Base-by-base conservation (phyloP, 495 filamentous ascomycete species). In the Chaetomium fimeti region DNA sequence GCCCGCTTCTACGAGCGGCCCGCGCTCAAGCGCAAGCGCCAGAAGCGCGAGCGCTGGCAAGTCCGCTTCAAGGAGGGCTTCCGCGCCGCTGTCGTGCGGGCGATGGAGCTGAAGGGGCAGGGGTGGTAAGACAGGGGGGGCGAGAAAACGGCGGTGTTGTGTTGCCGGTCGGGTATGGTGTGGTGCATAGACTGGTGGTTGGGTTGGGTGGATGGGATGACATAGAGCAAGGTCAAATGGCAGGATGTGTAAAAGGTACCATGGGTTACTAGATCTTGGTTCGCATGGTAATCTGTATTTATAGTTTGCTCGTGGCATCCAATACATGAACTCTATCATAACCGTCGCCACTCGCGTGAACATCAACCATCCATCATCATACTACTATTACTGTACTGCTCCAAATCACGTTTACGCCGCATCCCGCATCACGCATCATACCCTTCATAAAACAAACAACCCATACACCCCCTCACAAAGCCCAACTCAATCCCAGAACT, bases 11-110 rank as follows among this genome's bases (percentile, higher is more conserved):
- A 93, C 72, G 91, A 93, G 79, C 76, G 89, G 54, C 81, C 83
- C 3, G 89, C 88, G 5, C 71, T 90, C 73, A 91, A 91, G 82
- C 80, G 87, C 73, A 93, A 92, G 83, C 81, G 90, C 69, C 70
- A 89, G 65, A 77, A 76, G 76, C 84, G 82, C 45, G 77, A 88
- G 78, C 81, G 90, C 64, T 91, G 88, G 85, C 77, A 81, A 74
- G 75, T 45, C 74, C 79, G 83, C 61, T 93, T 93, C 72, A 84
- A 81, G 78, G 72, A 72, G 28, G 87, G 85, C 16, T 91, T 93
- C 72, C 79, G 74, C 70, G 81, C 79, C 20, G 81, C 84, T 43
- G 78, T 89, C 25, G 63, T 58, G 38, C 81, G 87, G 72, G 88
- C 88, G 5, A 81, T 82, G 70, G 80, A 86, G 72, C 81, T 93